Evolutionary conservation across 2,329 filamentous ascomycete species (phyloP).

Genomic region (Colletotrichum eremochloae): DNA sequence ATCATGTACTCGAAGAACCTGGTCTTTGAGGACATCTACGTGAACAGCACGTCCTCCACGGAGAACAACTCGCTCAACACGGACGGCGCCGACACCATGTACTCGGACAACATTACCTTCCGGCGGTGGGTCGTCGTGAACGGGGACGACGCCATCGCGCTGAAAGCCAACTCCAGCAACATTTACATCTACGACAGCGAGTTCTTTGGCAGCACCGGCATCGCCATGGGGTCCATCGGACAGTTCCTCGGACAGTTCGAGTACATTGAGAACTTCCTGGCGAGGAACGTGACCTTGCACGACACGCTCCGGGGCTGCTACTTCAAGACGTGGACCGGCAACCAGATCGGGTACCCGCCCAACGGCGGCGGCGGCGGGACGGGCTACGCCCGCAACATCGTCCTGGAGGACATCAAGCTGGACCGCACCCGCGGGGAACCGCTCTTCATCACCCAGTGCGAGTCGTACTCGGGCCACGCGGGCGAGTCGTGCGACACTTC

Average conservation of each 20-base stretch:
- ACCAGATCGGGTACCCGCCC: slow-evolving; percentile 63
- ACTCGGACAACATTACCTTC: slow-evolving; percentile 65
- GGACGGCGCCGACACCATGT: slow-evolving; percentile 65
- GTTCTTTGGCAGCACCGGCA: slow-evolving; percentile 64
- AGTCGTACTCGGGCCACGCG: slow-evolving; percentile 51
- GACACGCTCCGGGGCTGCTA: slow-evolving; percentile 64
- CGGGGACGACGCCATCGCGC: slow-evolving; percentile 66
- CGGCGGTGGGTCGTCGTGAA: slow-evolving; percentile 64
- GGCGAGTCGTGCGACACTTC: slow-evolving; percentile 53
- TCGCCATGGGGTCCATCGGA: slow-evolving; percentile 70
- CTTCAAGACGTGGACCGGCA: slow-evolving; percentile 71
- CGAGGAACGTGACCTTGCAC: slow-evolving; percentile 60
- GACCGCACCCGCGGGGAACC: slow-evolving; percentile 48
- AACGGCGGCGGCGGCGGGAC: slow-evolving; percentile 71
- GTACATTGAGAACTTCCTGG: slow-evolving; percentile 63
- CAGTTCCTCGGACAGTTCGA: slow-evolving; percentile 65
- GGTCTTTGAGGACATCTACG: slow-evolving; percentile 63
- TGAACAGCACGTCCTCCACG: slow-evolving; percentile 62
- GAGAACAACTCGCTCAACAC: slow-evolving; percentile 54
- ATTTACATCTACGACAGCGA: slow-evolving; percentile 63
- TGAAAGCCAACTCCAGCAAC: slow-evolving; percentile 69
- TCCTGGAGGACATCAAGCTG: slow-evolving; percentile 50
- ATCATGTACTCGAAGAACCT: slow-evolving; percentile 62
- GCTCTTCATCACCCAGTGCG: slow-evolving; percentile 53
- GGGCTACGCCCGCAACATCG: slow-evolving; percentile 54